Conservation (phyloP, 805 yeast genomes). For the Saccharomyces paradoxus region DNA sequence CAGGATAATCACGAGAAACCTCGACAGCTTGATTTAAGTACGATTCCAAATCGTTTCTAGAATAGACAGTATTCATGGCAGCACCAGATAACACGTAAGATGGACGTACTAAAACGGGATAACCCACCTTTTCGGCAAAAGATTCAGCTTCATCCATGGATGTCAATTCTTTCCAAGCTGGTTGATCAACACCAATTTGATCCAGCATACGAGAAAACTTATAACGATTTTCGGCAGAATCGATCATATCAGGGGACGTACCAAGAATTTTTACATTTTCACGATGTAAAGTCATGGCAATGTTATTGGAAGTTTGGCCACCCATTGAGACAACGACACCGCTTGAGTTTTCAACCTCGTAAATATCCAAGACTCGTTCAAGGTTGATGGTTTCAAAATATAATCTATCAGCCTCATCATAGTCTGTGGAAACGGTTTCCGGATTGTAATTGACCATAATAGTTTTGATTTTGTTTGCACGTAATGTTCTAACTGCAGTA, state of each 20-base stretch:
- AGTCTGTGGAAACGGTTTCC: constrained; percentile 97
- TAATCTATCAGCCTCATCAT: constrained; percentile 94
- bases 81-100: constrained; percentile 97
- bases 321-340: constrained; percentile 98
- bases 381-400: constrained; percentile 92
- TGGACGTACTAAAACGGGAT: constrained; percentile 95
- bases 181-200: constrained; percentile 94
- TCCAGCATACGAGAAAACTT: constrained; percentile 97
- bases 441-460: constrained; percentile 98
- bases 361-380: constrained; percentile 90
- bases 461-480: constrained; percentile 80
- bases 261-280: constrained; percentile 93
- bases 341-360: constrained; percentile 78
- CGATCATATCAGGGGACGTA: constrained; percentile 97
- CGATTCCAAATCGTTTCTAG: constrained; percentile 77
- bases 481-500: constrained; percentile 86
- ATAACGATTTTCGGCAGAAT: constrained; percentile 95
- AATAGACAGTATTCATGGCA: constrained; percentile 95
- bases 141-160: constrained; percentile 86
- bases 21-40: constrained; percentile 91
- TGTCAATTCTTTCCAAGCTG: constrained; percentile 97
- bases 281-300: constrained; percentile 85
- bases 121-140: constrained; percentile 83
- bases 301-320: constrained; percentile 96
- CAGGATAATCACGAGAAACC: constrained; percentile 96